phyloP scores from a whole-genome alignment of 495 filamentous ascomycete genomes.

The Neurospora intermedia region DNA sequence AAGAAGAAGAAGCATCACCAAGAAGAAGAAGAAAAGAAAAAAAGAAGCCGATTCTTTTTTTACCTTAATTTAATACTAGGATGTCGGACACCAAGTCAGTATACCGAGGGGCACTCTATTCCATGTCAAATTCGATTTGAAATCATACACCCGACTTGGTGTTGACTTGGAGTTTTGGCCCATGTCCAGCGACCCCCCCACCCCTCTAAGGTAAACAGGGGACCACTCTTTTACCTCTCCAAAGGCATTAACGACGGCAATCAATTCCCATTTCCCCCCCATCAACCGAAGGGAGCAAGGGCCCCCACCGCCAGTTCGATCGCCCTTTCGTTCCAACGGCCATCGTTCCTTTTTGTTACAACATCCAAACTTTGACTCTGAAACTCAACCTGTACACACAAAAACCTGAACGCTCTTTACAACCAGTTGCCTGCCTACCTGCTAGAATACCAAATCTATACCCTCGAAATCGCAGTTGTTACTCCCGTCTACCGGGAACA shows the following conservation, averaged over 20 bases:
- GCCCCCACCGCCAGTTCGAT: not conserved
- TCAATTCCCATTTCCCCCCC: not conserved
- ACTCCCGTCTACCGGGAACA: not conserved
- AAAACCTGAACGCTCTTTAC: not conserved
- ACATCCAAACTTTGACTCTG: not conserved
- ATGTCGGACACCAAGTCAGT: no score
- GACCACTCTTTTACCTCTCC: not conserved
- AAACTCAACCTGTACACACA: not conserved
- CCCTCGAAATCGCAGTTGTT: not conserved
- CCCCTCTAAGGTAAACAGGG: not conserved
- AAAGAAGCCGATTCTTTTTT: no score
- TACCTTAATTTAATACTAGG: no score
- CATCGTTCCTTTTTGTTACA: not conserved
- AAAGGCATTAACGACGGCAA: not conserved
- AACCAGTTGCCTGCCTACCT: not conserved
- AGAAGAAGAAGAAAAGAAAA: no score
- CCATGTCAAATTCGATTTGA: no score
- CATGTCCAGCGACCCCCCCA: no score
- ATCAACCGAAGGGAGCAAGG: not conserved
- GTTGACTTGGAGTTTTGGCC: no score
- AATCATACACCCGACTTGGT: no score
- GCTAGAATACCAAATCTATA: not conserved
- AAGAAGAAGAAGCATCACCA: no score
- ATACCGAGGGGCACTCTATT: no score
- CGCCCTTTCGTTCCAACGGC: not conserved